phyloP scores from a whole-genome alignment of 2,329 filamentous ascomycete species.

The Aureobasidium uvarum region DNA sequence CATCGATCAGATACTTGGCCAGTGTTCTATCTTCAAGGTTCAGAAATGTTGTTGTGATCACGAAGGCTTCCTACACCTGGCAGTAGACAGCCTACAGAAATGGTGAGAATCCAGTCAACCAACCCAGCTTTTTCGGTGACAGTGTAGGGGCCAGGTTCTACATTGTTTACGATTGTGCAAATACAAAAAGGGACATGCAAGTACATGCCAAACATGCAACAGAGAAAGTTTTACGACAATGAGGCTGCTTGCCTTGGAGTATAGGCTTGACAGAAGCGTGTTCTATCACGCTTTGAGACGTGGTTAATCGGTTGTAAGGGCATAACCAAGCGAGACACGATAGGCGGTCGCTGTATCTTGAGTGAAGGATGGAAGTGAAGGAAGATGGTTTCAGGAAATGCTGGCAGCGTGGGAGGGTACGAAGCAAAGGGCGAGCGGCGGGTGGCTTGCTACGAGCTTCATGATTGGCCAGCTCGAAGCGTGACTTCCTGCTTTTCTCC shows the following conservation, averaged over 20 bases:
- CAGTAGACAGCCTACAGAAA: neutral
- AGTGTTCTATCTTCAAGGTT: neutral
- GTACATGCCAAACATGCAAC: neutral
- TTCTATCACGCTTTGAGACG: neutral
- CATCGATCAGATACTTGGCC: neutral
- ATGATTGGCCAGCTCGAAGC: neutral
- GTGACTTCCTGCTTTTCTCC: slow-evolving; percentile 18
- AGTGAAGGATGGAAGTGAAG: neutral
- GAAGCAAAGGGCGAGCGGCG: neutral
- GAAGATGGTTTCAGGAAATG: neutral
- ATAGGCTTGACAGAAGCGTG: neutral
- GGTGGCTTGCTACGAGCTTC: neutral
- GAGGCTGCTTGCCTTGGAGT: neutral
- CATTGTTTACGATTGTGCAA: neutral
- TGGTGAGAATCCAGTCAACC: neutral
- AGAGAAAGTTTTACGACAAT: neutral
- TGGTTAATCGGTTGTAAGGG: neutral
- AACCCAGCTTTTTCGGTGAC: neutral
- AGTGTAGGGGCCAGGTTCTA: too few species aligned
- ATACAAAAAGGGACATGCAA: neutral
- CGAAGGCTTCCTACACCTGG: neutral
- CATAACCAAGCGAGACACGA: neutral
- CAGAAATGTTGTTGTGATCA: neutral
- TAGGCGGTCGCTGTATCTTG: neutral
- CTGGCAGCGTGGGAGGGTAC: neutral